Evolutionary conservation across 2,329 filamentous ascomycete species (phyloP).

Genomic region (Clarireedia monteithiana): DNA sequence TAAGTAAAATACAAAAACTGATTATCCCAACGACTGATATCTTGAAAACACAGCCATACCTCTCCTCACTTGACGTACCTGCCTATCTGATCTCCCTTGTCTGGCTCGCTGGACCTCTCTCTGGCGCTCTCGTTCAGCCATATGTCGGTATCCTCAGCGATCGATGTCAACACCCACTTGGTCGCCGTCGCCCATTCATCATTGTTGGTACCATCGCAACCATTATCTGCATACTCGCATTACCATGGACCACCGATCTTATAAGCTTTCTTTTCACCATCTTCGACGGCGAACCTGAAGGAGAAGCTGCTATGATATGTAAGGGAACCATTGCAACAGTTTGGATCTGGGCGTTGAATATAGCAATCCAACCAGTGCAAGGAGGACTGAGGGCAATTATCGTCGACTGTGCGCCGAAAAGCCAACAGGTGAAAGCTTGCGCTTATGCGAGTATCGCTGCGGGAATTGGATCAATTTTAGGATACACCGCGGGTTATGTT

Average conservation of each 20-base stretch:
- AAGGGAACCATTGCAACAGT: slow-evolving; percentile 14
- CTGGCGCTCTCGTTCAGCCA: slow-evolving; percentile 44
- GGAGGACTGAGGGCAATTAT: slow-evolving; percentile 28
- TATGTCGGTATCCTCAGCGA: slow-evolving; percentile 47
- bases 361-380: slow-evolving; percentile 30
- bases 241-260: slow-evolving; percentile 43
- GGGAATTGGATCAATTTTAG: slow-evolving; percentile 27
- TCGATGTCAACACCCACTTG: slow-evolving; percentile 34
- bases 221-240: slow-evolving; percentile 39
- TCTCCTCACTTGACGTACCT: slow-evolving; percentile 41
- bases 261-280: slow-evolving; percentile 1
- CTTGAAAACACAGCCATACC: neutral
- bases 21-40: no score
- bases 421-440: slow-evolving; percentile 28
- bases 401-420: slow-evolving; percentile 26
- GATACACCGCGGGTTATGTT: slow-evolving; percentile 24
- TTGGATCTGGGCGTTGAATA: slow-evolving; percentile 25
- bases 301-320: neutral
- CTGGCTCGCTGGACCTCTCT: slow-evolving; percentile 49
- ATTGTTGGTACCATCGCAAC: slow-evolving; percentile 40
- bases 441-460: slow-evolving; percentile 26
- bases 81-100: slow-evolving; percentile 44
- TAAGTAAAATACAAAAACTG: neutral
- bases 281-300: neutral
- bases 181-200: slow-evolving; percentile 45